These are phyloP conservation scores for Nakazawaea molendinolei DNA, from an alignment of 805 yeast species.

Conservation along the genomic window DNA sequence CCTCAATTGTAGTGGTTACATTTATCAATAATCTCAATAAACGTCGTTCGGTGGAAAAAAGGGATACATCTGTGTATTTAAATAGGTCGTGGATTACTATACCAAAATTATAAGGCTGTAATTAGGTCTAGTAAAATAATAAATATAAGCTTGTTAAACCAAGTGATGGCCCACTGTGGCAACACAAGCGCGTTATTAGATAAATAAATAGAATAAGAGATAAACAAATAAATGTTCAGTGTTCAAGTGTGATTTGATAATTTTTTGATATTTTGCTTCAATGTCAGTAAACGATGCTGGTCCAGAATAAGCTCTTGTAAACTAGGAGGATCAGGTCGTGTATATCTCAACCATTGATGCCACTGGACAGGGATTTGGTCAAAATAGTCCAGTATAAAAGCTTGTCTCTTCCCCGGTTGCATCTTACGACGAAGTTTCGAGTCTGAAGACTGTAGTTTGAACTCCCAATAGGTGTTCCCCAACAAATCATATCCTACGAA, in stretches of 20 bases:
- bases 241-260: conserved; percentile 37
- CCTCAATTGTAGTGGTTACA: no score
- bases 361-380: conserved; percentile 62
- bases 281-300: conserved; percentile 43
- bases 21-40: no score
- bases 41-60: no score
- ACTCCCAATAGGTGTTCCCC: conserved; percentile 86
- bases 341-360: conserved; percentile 74
- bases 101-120: no score
- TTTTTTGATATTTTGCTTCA: conserved; percentile 44
- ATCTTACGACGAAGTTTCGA: conserved; percentile 54
- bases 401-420: conserved; percentile 42
- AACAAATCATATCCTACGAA: conserved; percentile 70
- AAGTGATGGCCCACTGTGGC: no score
- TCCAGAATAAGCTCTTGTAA: conserved; percentile 57
- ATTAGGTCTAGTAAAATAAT: no score
- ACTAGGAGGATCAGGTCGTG: conserved; percentile 54
- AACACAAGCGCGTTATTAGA: no score
- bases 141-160: no score
- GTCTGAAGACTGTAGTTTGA: conserved; percentile 44
- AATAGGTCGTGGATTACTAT: no score
- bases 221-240: conserved; percentile 13
- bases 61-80: no score
- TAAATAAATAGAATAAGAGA: conserved; percentile 5
- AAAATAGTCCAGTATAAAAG: conserved; percentile 52